Evolutionary conservation across 345 rosid species (phyloP), one percentile per base, ranked within the genome.

Genomic region (Viola odorata): DNA sequence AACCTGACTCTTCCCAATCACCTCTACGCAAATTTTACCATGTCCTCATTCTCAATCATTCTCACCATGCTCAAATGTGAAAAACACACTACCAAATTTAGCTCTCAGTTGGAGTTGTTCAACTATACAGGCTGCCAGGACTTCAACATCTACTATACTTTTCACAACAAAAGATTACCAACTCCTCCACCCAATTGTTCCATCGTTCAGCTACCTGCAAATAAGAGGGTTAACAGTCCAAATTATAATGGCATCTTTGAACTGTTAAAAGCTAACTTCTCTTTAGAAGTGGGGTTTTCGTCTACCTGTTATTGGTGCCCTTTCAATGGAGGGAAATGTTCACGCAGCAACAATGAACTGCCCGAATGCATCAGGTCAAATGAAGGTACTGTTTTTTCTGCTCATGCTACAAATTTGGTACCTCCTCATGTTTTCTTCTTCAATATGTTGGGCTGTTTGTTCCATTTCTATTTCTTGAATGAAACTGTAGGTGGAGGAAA

Each of bases 11-110:
- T 70, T 50, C 71, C 78, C 17, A 10, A 7, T 10, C 49, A 59
- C 11, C 77, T 71, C 8, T 63, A 54, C 60, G 53, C 62, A 17
- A 13, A 45, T 11, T 63, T 67, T n/a, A n/a, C n/a, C n/a, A n/a
- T n/a, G n/a, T n/a, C n/a, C n/a, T n/a, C n/a, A n/a, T n/a, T n/a
- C n/a, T n/a, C n/a, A n/a, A n/a, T n/a, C n/a, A n/a, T n/a, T 14
- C 5, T 13, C 13, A 58, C 60, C 64, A 38, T 79, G 59, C 65
- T 64, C 67, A 72, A 53, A n/a, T n/a, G n/a, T n/a, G n/a, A n/a
- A n/a, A n/a, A n/a, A n/a, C n/a, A n/a, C n/a, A n/a, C n/a, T n/a
- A n/a, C n/a, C n/a, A n/a, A n/a, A n/a, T n/a, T n/a, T n/a, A n/a
- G n/a, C n/a, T n/a, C n/a, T n/a, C n/a, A n/a, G n/a, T n/a, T n/a